phyloP scores from a whole-genome alignment of 2,329 filamentous ascomycete species.

The Talaromyces sp. region DNA sequence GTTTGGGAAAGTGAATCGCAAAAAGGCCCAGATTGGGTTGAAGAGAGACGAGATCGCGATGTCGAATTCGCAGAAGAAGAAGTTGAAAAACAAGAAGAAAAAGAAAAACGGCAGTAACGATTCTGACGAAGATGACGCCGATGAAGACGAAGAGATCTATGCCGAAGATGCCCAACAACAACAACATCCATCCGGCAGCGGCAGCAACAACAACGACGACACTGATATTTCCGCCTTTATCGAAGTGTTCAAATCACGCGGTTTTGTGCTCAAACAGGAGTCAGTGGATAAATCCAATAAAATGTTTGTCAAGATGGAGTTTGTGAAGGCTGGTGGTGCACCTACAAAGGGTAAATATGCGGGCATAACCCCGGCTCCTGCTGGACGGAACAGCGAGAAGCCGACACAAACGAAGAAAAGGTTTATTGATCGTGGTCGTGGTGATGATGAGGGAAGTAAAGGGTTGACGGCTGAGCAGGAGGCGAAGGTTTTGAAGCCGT shows the following conservation, averaged over 20 bases:
- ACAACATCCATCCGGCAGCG: slow-evolving; percentile 45
- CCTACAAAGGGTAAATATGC: slow-evolving; percentile 70
- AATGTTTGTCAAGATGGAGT: slow-evolving; percentile 98
- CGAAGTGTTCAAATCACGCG: slow-evolving; percentile 70
- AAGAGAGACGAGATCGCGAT: slow-evolving; percentile 22
- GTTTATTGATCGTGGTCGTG: slow-evolving; percentile 55
- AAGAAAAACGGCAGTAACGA: slow-evolving; percentile 42
- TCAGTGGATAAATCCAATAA: slow-evolving; percentile 79
- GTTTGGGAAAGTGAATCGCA: slow-evolving; percentile 59
- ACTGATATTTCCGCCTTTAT: slow-evolving; percentile 87
- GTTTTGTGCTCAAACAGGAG: slow-evolving; percentile 74
- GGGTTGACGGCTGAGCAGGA: slow-evolving; percentile 56
- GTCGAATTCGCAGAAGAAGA: slow-evolving; percentile 41
- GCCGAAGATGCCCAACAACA: slow-evolving; percentile 37
- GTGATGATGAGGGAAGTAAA: slow-evolving; percentile 41
- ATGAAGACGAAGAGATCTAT: slow-evolving; percentile 49
- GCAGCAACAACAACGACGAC: slow-evolving; percentile 56
- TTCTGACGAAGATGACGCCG: slow-evolving; percentile 36
- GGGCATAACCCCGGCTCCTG: slow-evolving; percentile 22
- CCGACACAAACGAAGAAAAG: slow-evolving; percentile 41
- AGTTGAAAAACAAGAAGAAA: slow-evolving; percentile 42
- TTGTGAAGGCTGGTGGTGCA: slow-evolving; percentile 68
- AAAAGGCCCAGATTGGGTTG: slow-evolving; percentile 38
- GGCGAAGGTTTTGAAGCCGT: slow-evolving; percentile 79
- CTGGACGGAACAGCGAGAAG: slow-evolving; percentile 1